Evolutionary conservation across 1,284 basidiomycete species (phyloP), one percentile per base, ranked within the genome.

Genomic region (Amylostereum areolatum): DNA sequence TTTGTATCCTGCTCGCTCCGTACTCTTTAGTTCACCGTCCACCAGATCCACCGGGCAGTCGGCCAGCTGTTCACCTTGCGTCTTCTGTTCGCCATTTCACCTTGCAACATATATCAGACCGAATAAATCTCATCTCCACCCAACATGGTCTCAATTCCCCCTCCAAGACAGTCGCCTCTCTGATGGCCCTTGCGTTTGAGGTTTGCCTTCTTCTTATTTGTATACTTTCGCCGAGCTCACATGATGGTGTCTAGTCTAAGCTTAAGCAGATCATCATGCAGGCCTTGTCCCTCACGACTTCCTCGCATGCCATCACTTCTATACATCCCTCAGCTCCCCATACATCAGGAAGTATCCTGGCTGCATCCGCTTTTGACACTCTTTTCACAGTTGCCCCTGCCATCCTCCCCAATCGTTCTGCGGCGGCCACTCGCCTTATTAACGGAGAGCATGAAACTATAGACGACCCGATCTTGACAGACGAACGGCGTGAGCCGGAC

Each of bases 201-300:
- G 86, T 85, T 51, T 5, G 70, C 61, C 12, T 28, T 10, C 11
- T 3, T 11, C 11, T 34, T 30, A 25, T 3, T 27, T 25, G 30
- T 10, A 5, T 9, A 10, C 5, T 12, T 12, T 9, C 6, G 8
- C 37, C 32, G 5, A 45, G n/a, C 47, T 29, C 35, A 47, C 43
- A 44, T 37, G 41, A 18, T 3, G 2, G 46, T 7, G 42, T 34
- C 28, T 49, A 89, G 87, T 84, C 85, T 7, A 89, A 89, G 61
- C 71, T 91, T 6, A 91, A 91, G 61, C 85, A 90, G 52, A 73
- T 91, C 12, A 83, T 91, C 52, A 85, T 82, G 1, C 85, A 85
- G 59, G 85, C 88, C 3, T 66, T 91, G 32, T 83, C 85, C 2
- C 68, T 90, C 7, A 89, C 86, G 1, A 81, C 85, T 0, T 77